Conservation (phyloP, 768 basidiomycete species). For the Hydnomerulius pinastri region DNA sequence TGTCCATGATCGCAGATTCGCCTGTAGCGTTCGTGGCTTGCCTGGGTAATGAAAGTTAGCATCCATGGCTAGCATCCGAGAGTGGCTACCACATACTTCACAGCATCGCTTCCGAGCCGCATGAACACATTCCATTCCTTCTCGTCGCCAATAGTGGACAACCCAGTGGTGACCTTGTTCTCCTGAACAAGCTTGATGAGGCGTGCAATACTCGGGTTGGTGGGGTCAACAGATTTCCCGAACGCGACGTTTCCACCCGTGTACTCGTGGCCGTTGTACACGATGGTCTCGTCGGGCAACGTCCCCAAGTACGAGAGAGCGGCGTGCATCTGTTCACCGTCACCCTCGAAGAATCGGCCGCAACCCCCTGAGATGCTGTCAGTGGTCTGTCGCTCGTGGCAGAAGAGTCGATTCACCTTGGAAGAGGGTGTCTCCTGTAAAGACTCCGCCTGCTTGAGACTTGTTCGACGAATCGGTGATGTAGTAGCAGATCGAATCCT, state of each 20-base stretch:
- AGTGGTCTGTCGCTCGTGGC: neutral
- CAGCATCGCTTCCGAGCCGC: constrained; percentile 64
- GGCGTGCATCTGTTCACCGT: constrained; percentile 74
- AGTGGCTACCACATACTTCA: constrained; percentile 51
- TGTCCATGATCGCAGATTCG: constrained; percentile 66
- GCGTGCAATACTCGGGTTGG: constrained; percentile 58
- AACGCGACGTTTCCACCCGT: constrained; percentile 75
- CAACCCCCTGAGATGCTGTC: constrained; percentile 60
- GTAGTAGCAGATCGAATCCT: constrained; percentile 93
- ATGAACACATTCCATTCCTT: constrained; percentile 96
- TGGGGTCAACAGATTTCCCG: constrained; percentile 61
- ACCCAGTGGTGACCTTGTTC: constrained; percentile 71
- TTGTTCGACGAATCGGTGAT: constrained; percentile 52
- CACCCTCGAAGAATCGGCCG: constrained; percentile 94
- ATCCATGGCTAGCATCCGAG: neutral
- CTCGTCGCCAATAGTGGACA: constrained; percentile 90
- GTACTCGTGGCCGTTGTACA: constrained; percentile 94
- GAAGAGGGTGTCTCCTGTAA: constrained; percentile 96
- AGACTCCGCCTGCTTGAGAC: constrained; percentile 70
- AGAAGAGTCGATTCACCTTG: constrained; percentile 28
- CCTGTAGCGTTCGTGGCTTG: constrained; percentile 44
- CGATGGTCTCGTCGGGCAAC: constrained; percentile 77
- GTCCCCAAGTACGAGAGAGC: constrained; percentile 68
- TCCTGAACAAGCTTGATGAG: constrained; percentile 58
- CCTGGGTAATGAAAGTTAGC: constrained; percentile 37